phyloP scores from a whole-genome alignment of 257 asterid genomes.

The Solanum ahanhuiri region DNA sequence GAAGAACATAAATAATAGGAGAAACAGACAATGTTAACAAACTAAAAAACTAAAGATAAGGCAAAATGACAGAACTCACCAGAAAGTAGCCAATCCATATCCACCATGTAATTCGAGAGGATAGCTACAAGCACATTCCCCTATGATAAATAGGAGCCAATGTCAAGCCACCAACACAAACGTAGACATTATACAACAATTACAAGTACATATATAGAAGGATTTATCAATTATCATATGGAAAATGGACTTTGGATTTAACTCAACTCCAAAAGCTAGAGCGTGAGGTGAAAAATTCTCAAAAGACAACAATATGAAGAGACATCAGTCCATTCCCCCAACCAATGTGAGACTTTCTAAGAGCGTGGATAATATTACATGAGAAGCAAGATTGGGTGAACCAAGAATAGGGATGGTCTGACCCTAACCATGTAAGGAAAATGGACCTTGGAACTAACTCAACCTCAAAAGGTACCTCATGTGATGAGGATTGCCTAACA shows the following conservation, averaged over 20 bases:
- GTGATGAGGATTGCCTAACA: background rate
- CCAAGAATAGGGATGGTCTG: background rate
- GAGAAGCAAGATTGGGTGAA: background rate
- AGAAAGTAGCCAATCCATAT: constrained; percentile 88
- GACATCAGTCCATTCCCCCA: background rate
- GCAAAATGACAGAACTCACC: constrained; percentile 34
- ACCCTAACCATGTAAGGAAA: background rate
- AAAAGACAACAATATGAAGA: background rate
- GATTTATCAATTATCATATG: background rate
- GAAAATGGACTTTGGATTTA: background rate
- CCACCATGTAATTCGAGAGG: constrained; percentile 94
- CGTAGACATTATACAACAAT: background rate
- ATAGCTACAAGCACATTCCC: constrained; percentile 69
- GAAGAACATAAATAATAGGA: background rate
- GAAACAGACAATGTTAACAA: background rate
- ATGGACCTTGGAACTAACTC: background rate
- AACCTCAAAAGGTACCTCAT: background rate
- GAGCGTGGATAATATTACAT: background rate
- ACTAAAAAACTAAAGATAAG: background rate
- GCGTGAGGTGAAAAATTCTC: background rate
- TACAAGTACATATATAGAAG: background rate
- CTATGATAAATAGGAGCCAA: constrained; percentile 20
- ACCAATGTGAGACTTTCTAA: background rate
- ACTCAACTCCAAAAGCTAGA: background rate
- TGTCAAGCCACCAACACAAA: background rate